Base-by-base conservation (phyloP, 2,329 filamentous ascomycete genomes). In the Elsinoe fawcettii region DNA sequence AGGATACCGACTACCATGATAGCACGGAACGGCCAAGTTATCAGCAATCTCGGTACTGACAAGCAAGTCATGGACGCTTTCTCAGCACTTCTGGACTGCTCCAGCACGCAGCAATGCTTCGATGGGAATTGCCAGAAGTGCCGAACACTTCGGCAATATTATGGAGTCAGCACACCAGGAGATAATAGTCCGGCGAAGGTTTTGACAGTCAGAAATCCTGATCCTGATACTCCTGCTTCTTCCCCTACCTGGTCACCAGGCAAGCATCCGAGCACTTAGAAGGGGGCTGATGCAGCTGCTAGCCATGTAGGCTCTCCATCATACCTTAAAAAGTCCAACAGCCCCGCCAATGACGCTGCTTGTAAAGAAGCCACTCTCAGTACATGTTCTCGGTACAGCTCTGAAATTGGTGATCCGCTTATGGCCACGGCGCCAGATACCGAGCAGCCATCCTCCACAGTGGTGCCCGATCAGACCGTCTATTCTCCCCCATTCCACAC, bases 111-210 rank as follows among this genome's bases (percentile, higher is more conserved):
- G 12, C 34, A 43, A 43, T 55, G 53, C 53, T 55, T 55, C 53
- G 53, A 55, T 32, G 53, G 53, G 5, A 27, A 34, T 22, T 55
- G 53, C 39, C 36, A 43, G 11, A 43, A 18, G n/a, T 55, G 53
- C 22, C 53, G 53, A 7, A 5, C 14, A 22, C 14, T 5, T 20
- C 37, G 9, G 25, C 36, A 8, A 14, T n/a, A 9, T 27, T 7
- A 51, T 4, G 6, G 7, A 18, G 5, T 2, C 25, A 20, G 12
- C 14, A 49, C 14, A 32, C 18, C 23, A 12, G 5, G 23, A 34
- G 4, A 16, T 11, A 18, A 5, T n/a, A 18, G 23, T 25, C 41
- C 41, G 6, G 2, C 12, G 2, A 22, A 25, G 6, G 20, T 12
- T 9, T 25, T 46, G 23, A 25, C 23, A 46, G 41, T 46, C 20